These are phyloP conservation scores for Lyophyllum atratum DNA, from an alignment of 768 basidiomycete genomes.

Conservation along the genomic window DNA sequence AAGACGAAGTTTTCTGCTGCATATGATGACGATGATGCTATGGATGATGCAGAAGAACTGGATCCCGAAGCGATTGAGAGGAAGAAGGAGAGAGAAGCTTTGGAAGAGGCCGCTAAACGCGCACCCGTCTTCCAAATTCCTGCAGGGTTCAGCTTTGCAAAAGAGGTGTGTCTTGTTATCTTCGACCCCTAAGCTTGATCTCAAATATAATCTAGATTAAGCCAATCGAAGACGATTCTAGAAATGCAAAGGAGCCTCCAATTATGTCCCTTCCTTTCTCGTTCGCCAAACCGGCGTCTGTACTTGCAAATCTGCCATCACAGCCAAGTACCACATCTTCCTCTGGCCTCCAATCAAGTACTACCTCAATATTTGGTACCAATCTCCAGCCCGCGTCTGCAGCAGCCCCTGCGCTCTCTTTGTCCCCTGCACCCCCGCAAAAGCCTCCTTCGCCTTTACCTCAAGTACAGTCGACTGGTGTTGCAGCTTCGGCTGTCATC, in stretches of 20 bases:
- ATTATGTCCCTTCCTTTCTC: constrained; percentile 67
- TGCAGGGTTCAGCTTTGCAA: constrained; percentile 66
- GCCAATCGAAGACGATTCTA: constrained; percentile 39
- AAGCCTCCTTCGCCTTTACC: neutral
- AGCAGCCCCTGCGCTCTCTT: neutral
- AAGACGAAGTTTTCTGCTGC: constrained; percentile 68
- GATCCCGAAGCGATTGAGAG: constrained; percentile 31
- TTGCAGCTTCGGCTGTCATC: neutral
- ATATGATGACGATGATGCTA: constrained; percentile 52
- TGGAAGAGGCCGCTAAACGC: constrained; percentile 59
- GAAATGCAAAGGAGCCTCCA: constrained; percentile 64
- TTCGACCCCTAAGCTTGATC: constrained; percentile 2
- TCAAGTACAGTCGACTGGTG: neutral
- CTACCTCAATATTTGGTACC: neutral
- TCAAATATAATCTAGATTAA: constrained; percentile 25
- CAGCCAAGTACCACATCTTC: neutral
- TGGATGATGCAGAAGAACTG: constrained; percentile 42
- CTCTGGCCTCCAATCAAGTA: neutral
- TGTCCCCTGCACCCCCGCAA: neutral
- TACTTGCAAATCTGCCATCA: constrained; percentile 17
- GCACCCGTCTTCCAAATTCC: constrained; percentile 62
- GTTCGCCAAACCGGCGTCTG: constrained; percentile 39
- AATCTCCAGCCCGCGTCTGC: neutral
- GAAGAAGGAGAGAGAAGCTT: constrained; percentile 42
- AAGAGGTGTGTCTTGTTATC: constrained; percentile 44